These are phyloP conservation scores for Dillenia suffruticosa DNA, from an alignment of 164 flowering plant genomes.

Conservation along the genomic window DNA sequence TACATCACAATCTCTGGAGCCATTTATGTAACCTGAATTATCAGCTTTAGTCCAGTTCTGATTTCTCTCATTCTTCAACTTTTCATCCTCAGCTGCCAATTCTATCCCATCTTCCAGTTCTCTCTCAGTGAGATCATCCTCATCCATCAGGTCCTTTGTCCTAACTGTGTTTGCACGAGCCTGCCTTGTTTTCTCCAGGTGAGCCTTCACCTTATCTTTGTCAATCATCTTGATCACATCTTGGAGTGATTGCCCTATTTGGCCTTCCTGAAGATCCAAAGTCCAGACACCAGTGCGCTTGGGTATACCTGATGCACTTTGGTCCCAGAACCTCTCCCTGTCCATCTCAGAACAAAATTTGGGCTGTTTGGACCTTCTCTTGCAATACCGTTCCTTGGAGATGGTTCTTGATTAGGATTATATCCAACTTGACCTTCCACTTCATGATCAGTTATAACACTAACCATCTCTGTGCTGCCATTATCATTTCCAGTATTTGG, in stretches of 20 bases:
- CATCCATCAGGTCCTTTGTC: constrained; percentile 68
- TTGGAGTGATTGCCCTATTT: constrained; percentile 49
- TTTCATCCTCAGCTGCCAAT: constrained; percentile 63
- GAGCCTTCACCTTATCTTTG: constrained; percentile 77
- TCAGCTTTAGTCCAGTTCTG: constrained; percentile 43
- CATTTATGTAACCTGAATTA: constrained; percentile 7
- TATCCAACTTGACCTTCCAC: constrained; percentile 34
- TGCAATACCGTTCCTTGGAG: constrained; percentile 12
- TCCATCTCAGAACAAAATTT: constrained; percentile 23
- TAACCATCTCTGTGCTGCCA: constrained; percentile 34
- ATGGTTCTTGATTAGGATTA: constrained; percentile 21
- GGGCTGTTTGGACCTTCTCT: constrained; percentile 25
- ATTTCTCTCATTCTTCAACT: constrained; percentile 45
- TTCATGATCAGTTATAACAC: constrained; percentile 21
- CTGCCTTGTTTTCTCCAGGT: constrained; percentile 61
- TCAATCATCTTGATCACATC: constrained; percentile 62
- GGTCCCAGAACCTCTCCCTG: constrained; percentile 34
- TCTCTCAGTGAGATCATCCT: constrained; percentile 80
- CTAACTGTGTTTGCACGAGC: constrained; percentile 39
- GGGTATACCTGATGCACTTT: background rate
- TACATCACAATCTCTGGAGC: constrained; percentile 11
- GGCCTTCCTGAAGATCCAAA: constrained; percentile 37
- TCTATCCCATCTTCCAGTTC: constrained; percentile 89
- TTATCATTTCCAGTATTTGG: constrained; percentile 40
- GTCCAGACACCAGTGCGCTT: constrained; percentile 16